Conservation (phyloP, 306 rosid genomes). For the Sicyos edulis region DNA sequence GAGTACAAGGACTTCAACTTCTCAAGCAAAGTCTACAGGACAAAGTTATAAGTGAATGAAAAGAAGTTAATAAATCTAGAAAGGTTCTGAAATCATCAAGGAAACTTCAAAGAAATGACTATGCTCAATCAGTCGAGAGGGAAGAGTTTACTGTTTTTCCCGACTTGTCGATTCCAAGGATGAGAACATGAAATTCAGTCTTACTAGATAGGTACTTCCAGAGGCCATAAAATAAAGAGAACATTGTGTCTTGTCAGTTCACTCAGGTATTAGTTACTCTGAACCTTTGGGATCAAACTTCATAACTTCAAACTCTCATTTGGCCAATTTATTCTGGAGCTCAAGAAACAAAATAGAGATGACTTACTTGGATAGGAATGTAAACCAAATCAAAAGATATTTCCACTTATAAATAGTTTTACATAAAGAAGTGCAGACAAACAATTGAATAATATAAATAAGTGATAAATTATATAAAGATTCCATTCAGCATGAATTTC, state of each 20-base stretch:
- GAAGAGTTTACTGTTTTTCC: slow-evolving; percentile 83
- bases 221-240: slow-evolving; percentile 87
- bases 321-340: slow-evolving; percentile 21
- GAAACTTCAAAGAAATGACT: slow-evolving; percentile 7
- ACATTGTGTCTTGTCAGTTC: slow-evolving; percentile 48
- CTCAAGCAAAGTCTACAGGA: slow-evolving; percentile 77
- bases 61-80: background rate
- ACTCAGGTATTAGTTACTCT: slow-evolving; percentile 22
- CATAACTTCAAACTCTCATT: slow-evolving; percentile 31
- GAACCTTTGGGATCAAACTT: slow-evolving; percentile 39
- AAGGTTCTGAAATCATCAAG: background rate
- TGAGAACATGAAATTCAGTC: slow-evolving; percentile 93
- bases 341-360: slow-evolving; percentile 23
- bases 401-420: background rate
- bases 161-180: slow-evolving; percentile 95
- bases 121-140: slow-evolving; percentile 17
- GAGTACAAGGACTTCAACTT: slow-evolving; percentile 81
- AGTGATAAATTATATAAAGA: background rate
- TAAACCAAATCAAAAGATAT: slow-evolving; percentile 2
- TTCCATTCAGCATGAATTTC: background rate
- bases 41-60: background rate
- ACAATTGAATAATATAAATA: too few species aligned
- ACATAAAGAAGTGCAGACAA: background rate
- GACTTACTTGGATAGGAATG: slow-evolving; percentile 18
- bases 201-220: slow-evolving; percentile 85